Evolutionary conservation across 495 filamentous ascomycete genomes (phyloP).

Genomic region (Trichoderma asperelloides): DNA sequence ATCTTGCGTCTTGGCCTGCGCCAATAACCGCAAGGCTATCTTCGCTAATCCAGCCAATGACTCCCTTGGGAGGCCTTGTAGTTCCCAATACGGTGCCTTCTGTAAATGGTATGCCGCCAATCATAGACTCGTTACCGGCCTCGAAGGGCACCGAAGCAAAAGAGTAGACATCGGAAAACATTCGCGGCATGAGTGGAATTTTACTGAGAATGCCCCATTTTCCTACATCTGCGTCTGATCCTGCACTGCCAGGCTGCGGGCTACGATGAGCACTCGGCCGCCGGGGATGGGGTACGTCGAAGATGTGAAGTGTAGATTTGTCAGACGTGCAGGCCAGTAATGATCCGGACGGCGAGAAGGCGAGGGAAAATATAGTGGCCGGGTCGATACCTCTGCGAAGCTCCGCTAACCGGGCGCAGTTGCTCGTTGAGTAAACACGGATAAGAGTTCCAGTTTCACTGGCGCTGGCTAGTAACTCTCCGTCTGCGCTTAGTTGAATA

Average conservation of each 20-base stretch:
- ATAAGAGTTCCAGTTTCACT: conserved; percentile 92
- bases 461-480: conserved; percentile 78
- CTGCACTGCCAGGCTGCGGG: not conserved
- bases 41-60: conserved; percentile 68
- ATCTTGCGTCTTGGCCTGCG: conserved; percentile 69
- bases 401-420: conserved; percentile 71
- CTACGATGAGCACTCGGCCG: conserved; percentile 55
- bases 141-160: conserved; percentile 67
- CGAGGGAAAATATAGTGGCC: conserved; percentile 76
- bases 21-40: conserved; percentile 63
- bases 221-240: conserved; percentile 40
- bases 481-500: conserved; percentile 71
- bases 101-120: conserved; percentile 24
- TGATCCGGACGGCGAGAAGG: conserved; percentile 70
- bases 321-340: conserved; percentile 91
- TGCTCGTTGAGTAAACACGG: conserved; percentile 69
- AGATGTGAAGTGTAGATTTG: conserved; percentile 90
- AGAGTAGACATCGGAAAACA: conserved; percentile 81
- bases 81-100: conserved; percentile 34
- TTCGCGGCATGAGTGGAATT: conserved; percentile 66
- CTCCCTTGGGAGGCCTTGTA: conserved; percentile 58
- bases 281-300: conserved; percentile 51
- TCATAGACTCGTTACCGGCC: conserved; percentile 58
- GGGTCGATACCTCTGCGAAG: conserved; percentile 82
- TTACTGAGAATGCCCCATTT: conserved; percentile 77